These are phyloP conservation scores for Firmiana major DNA, from an alignment of 345 rosid genomes.

Conservation along the genomic window DNA sequence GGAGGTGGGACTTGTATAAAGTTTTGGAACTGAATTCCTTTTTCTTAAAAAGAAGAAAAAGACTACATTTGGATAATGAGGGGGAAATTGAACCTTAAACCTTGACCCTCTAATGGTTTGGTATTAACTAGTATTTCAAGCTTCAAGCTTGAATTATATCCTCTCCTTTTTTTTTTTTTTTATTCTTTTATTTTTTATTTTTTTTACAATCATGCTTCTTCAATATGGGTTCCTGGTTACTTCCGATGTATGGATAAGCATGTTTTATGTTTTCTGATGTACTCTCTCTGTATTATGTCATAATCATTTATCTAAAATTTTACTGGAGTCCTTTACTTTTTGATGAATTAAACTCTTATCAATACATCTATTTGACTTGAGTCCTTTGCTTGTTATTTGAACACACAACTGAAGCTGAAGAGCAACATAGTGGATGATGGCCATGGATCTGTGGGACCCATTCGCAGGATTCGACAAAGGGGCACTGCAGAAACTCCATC, in stretches of 20 bases:
- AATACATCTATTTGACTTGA: slow-evolving; percentile 10
- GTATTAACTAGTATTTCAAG: background rate
- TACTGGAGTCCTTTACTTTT: no score
- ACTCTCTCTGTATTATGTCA: background rate
- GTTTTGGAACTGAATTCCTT: background rate
- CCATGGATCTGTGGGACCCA: slow-evolving; percentile 69
- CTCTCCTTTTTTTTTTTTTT: background rate
- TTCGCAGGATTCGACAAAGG: slow-evolving; percentile 50
- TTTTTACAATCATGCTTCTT: background rate
- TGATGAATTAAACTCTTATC: background rate
- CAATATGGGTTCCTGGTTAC: background rate
- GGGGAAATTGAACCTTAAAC: background rate
- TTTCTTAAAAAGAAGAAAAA: background rate
- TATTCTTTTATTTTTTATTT: no score
- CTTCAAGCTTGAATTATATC: background rate
- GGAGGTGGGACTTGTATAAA: background rate
- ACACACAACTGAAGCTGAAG: slow-evolving; percentile 38
- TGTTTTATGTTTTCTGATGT: background rate
- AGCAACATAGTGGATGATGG: slow-evolving; percentile 35
- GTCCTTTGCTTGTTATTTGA: slow-evolving; percentile 11
- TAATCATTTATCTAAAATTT: background rate
- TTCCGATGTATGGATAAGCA: background rate
- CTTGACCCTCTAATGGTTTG: background rate
- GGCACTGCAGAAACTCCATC: slow-evolving; percentile 29
- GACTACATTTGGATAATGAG: background rate